Conservation (phyloP, 306 rosid genomes). For the Rubus idaeus region DNA sequence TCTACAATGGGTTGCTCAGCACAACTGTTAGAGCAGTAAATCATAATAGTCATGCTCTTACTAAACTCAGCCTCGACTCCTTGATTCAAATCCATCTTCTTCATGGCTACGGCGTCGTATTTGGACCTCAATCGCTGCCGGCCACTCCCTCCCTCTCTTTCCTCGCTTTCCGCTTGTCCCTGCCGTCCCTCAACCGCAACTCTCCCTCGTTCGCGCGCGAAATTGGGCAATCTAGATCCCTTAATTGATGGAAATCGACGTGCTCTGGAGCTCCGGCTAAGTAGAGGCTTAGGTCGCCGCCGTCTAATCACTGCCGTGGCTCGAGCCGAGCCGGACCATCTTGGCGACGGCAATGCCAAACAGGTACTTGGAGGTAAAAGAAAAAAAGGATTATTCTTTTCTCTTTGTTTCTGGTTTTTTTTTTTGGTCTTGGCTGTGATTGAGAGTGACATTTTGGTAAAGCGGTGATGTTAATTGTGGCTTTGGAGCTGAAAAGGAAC, state of each 20-base stretch:
- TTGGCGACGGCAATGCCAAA: constrained; percentile 33
- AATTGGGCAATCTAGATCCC: constrained; percentile 15
- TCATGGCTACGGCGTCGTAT: constrained; percentile 36
- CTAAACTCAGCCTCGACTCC: neutral
- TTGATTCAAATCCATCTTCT: neutral
- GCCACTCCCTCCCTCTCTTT: constrained; percentile 21
- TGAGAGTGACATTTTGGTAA: neutral
- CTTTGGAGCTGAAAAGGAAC: neutral
- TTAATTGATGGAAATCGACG: constrained; percentile 14
- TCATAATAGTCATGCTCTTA: constrained; percentile 15
- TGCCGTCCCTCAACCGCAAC: constrained; percentile 21
- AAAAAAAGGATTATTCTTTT: neutral
- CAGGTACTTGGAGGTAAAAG: constrained; percentile 32
- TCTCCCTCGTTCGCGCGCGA: constrained; percentile 10
- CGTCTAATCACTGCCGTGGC: constrained; percentile 36
- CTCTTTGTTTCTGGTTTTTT: neutral
- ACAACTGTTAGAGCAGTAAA: neutral
- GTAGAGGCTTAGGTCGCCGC: constrained; percentile 14
- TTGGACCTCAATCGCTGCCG: constrained; percentile 22
- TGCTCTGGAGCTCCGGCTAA: constrained; percentile 8
- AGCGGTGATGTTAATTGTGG: constrained; percentile 6
- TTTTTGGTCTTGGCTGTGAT: constrained; percentile 7
- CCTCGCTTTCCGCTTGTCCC: constrained; percentile 26
- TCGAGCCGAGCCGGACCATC: constrained; percentile 34
- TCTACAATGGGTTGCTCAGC: neutral